Evolutionary conservation across 2,329 filamentous ascomycete species (phyloP).

Genomic region (Epichloe elymi): DNA sequence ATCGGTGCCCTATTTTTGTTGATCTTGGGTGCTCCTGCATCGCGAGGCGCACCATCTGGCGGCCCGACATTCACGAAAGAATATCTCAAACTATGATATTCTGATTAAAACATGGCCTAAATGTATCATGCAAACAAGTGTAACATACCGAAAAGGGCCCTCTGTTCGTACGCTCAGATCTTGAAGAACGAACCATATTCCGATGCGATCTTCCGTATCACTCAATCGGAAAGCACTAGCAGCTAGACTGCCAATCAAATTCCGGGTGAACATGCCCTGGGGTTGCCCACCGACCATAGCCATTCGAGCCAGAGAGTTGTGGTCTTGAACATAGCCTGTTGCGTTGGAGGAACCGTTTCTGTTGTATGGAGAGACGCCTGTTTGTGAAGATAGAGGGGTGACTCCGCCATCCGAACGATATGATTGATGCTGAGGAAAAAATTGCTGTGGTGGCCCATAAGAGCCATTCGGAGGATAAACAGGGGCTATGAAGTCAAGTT

Average conservation of each 20-base stretch:
- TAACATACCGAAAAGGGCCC: slow-evolving; percentile 66
- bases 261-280: slow-evolving; percentile 83
- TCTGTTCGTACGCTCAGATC: slow-evolving; percentile 91
- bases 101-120: slow-evolving; percentile 8
- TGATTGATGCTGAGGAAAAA: slow-evolving; percentile 20
- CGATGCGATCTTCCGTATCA: slow-evolving; percentile 66
- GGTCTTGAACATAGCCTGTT: slow-evolving; percentile 18
- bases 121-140: background rate
- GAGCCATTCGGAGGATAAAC: slow-evolving; percentile 19
- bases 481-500: slow-evolving; percentile 7
- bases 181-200: slow-evolving; percentile 94
- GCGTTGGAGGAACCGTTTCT: slow-evolving; percentile 13
- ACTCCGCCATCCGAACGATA: slow-evolving; percentile 17
- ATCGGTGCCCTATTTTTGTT: slow-evolving; percentile 70
- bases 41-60: slow-evolving; percentile 22
- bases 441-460: slow-evolving; percentile 25
- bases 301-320: slow-evolving; percentile 19
- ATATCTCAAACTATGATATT: slow-evolving; percentile 39
- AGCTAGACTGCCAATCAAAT: slow-evolving; percentile 82
- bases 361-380: slow-evolving; percentile 13
- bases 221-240: slow-evolving; percentile 78
- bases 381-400: slow-evolving; percentile 15
- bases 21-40: slow-evolving; percentile 33
- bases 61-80: slow-evolving; percentile 76
- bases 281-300: slow-evolving; percentile 35